Evolutionary conservation across 1,139 yeast species (phyloP).

Genomic region (Pichia kudriavzevii): DNA sequence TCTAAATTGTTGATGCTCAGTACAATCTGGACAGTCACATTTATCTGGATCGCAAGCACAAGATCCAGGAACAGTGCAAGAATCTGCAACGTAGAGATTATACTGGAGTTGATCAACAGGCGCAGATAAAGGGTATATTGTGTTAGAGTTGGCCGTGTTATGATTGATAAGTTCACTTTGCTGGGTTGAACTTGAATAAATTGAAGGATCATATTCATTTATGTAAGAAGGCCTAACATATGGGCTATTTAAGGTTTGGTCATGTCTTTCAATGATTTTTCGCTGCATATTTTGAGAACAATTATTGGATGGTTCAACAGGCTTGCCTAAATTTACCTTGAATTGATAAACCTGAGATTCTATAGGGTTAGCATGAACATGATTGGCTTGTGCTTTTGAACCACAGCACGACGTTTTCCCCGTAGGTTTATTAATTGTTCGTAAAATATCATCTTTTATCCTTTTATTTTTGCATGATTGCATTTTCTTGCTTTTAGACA

Average conservation of each 20-base stretch:
- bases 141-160: too few species aligned
- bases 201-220: too few species aligned
- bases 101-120: conserved; percentile 13
- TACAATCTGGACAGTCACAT: conserved; percentile 44
- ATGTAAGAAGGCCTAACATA: too few species aligned
- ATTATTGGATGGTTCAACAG: too few species aligned
- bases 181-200: too few species aligned
- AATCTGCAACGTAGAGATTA: conserved; percentile 26
- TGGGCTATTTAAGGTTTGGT: too few species aligned
- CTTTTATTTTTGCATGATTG: conserved; percentile 9
- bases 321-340: conserved; percentile 4
- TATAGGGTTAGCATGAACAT: too few species aligned
- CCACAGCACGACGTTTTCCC: conserved; percentile 2
- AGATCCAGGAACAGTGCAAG: conserved; percentile 44
- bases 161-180: too few species aligned
- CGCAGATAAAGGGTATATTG: too few species aligned
- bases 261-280: too few species aligned
- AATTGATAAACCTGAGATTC: conserved; percentile 5
- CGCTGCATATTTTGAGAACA: too few species aligned
- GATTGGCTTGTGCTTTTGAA: too few species aligned
- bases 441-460: conserved; percentile 7
- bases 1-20: conserved; percentile 33
- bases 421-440: background rate
- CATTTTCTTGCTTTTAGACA: conserved; percentile 13
- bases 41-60: conserved; percentile 40